A percentile compares a stretch with the other conserved stretches of the same genome.
Conservation (phyloP, 2,329 filamentous ascomycete genomes). For the Bipolaris gigantea region DNA sequence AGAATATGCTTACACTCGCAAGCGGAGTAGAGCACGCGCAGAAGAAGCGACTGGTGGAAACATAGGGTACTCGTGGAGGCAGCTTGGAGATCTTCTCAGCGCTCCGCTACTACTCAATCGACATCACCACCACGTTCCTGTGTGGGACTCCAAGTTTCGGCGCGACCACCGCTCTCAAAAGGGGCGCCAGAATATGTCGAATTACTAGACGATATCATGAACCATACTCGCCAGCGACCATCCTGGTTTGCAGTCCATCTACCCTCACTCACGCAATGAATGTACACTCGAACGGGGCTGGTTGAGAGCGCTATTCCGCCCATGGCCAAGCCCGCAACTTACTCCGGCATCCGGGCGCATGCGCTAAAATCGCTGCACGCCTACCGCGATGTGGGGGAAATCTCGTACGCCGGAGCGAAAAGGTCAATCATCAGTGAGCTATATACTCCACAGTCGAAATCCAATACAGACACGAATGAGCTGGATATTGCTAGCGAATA, state of each 20-base stretch:
- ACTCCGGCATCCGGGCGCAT: slow-evolving; percentile 54
- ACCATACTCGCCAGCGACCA: slow-evolving; percentile 50
- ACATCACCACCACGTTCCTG: slow-evolving; percentile 57
- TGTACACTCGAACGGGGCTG: slow-evolving; percentile 49
- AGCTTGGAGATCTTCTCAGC: slow-evolving; percentile 52
- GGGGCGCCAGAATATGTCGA: slow-evolving; percentile 45
- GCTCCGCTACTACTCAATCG: slow-evolving; percentile 58
- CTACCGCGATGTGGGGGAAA: slow-evolving; percentile 11
- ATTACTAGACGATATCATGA: slow-evolving; percentile 54
- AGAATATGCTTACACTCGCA: slow-evolving; percentile 58
- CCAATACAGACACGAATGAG: slow-evolving; percentile 37
- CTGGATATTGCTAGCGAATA: slow-evolving; percentile 57
- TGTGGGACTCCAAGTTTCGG: slow-evolving; percentile 50
- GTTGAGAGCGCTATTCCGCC: slow-evolving; percentile 46
- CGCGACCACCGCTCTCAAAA: slow-evolving; percentile 48
- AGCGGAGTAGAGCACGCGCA: slow-evolving; percentile 50
- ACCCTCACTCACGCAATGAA: slow-evolving; percentile 51
- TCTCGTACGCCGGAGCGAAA: not conserved
- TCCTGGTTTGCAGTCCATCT: slow-evolving; percentile 57
- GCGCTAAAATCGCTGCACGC: slow-evolving; percentile 43
- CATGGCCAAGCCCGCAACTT: slow-evolving; percentile 55
- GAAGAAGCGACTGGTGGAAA: slow-evolving; percentile 55
- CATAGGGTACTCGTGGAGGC: slow-evolving; percentile 25
- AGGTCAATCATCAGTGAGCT: slow-evolving; percentile 11
- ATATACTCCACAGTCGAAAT: slow-evolving; percentile 7